These are phyloP conservation scores for Wickerhamomyces kurtzmanii DNA, from an alignment of 805 yeast genomes.

Conservation along the genomic window DNA sequence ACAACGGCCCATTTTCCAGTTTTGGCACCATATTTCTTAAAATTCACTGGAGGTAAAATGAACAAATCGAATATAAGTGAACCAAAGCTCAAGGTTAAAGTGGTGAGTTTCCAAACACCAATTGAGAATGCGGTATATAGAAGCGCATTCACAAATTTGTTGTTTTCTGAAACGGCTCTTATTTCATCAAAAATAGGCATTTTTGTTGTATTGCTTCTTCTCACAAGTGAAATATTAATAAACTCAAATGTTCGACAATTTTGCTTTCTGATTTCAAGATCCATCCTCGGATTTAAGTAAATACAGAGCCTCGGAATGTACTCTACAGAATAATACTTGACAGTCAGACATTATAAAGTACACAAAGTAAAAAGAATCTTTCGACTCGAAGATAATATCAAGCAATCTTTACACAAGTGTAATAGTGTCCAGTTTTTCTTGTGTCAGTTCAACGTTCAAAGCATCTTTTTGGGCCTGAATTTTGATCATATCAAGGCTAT, in stretches of 20 bases:
- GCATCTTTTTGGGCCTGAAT: conserved; percentile 20
- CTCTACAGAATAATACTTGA: too few species aligned
- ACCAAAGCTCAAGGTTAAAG: conserved; percentile 34
- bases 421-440: conserved; percentile 22
- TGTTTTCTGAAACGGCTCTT: conserved; percentile 7
- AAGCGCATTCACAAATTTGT: conserved; percentile 13
- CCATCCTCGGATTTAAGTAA: too few species aligned
- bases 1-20: conserved; percentile 82
- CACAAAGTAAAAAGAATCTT: too few species aligned
- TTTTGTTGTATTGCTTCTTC: too few species aligned
- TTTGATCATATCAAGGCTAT: conserved; percentile 17
- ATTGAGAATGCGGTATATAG: conserved; percentile 37
- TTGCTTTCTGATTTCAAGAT: too few species aligned
- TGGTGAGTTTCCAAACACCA: conserved; percentile 54
- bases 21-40: conserved; percentile 66
- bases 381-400: too few species aligned
- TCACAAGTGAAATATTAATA: too few species aligned
- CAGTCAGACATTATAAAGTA: too few species aligned
- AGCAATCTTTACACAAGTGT: conserved; percentile 9
- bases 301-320: too few species aligned
- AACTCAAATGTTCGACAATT: too few species aligned
- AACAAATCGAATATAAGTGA: conserved; percentile 54
- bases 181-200: conserved; percentile 2
- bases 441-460: conserved; percentile 22
- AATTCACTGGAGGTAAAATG: conserved; percentile 49